These are phyloP conservation scores for Talaromyces stipitatus DNA, from an alignment of 495 filamentous ascomycete species.

Conservation along the genomic window DNA sequence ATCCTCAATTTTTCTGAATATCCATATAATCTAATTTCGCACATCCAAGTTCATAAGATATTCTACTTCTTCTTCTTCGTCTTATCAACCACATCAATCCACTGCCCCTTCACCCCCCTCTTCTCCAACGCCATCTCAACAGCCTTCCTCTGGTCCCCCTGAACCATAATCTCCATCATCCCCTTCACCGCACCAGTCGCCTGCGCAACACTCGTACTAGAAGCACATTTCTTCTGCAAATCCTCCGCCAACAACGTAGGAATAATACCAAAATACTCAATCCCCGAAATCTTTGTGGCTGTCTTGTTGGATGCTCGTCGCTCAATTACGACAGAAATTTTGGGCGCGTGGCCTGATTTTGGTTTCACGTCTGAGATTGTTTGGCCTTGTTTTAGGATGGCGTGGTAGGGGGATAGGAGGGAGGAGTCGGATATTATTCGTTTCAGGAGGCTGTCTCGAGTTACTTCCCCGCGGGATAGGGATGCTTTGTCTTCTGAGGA, in stretches of 20 bases:
- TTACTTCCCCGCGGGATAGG: constrained; percentile 49
- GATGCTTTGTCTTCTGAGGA: constrained; percentile 48
- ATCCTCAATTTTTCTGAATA: too few relatives aligned
- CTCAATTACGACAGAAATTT: constrained; percentile 51
- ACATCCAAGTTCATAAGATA: too few relatives aligned
- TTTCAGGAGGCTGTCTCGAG: constrained; percentile 56
- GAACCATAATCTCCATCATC: constrained; percentile 63
- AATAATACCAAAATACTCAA: constrained; percentile 57
- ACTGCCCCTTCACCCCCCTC: constrained; percentile 49
- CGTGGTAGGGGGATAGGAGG: constrained; percentile 43
- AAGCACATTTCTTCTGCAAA: constrained; percentile 62
- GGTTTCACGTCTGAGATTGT: constrained; percentile 49
- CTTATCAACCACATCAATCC: constrained; percentile 62
- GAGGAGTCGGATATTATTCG: constrained; percentile 45
- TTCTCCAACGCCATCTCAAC: constrained; percentile 53
- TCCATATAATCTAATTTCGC: too few relatives aligned
- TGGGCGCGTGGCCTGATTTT: constrained; percentile 53
- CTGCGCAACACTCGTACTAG: constrained; percentile 59
- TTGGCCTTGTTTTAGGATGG: constrained; percentile 48
- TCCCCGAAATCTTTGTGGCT: constrained; percentile 53
- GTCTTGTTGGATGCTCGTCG: constrained; percentile 63
- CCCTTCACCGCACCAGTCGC: constrained; percentile 54
- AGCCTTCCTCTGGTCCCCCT: constrained; percentile 58
- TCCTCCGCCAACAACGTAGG: constrained; percentile 59
- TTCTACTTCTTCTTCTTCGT: constrained; percentile 59